These are phyloP conservation scores for Cajanus cajan DNA, from an alignment of 306 rosid species.

Conservation along the genomic window DNA sequence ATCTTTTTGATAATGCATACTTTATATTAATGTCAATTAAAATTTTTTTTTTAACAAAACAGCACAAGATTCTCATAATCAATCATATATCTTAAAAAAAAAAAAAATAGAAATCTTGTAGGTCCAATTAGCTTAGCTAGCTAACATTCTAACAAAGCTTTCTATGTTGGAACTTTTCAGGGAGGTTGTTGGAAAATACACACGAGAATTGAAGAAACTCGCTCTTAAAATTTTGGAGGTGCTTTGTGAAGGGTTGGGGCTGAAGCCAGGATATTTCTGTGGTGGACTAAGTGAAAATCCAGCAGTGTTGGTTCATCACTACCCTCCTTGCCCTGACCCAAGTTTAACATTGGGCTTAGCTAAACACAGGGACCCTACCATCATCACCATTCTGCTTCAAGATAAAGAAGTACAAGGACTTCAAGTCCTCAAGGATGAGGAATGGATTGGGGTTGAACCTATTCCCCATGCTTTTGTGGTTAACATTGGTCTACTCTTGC, in stretches of 20 bases:
- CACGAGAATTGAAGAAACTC: slow-evolving; percentile 40
- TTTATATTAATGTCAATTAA: too few species aligned
- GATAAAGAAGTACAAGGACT: slow-evolving; percentile 51
- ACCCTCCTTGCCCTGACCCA: slow-evolving; percentile 79
- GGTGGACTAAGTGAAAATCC: slow-evolving; percentile 50
- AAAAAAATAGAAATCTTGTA: neutral
- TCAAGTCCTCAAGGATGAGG: slow-evolving; percentile 49
- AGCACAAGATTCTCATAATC: too few species aligned
- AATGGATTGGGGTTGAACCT: slow-evolving; percentile 56
- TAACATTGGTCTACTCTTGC: slow-evolving; percentile 47
- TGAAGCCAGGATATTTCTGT: slow-evolving; percentile 32
- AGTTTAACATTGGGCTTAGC: slow-evolving; percentile 62
- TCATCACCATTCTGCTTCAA: slow-evolving; percentile 68
- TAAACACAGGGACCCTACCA: slow-evolving; percentile 58
- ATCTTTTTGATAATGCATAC: too few species aligned
- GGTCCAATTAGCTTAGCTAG: neutral
- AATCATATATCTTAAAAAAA: neutral
- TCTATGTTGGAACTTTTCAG: slow-evolving; percentile 25
- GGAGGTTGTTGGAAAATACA: slow-evolving; percentile 44
- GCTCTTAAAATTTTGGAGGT: slow-evolving; percentile 48
- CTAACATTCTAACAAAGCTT: neutral
- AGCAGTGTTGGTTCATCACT: slow-evolving; percentile 49
- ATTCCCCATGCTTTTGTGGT: slow-evolving; percentile 51
- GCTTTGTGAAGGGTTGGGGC: slow-evolving; percentile 62
- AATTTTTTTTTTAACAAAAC: too few species aligned